Evolutionary conservation across 2,329 filamentous ascomycete genomes (phyloP).

Genomic region (Ceratocystis ficicola): DNA sequence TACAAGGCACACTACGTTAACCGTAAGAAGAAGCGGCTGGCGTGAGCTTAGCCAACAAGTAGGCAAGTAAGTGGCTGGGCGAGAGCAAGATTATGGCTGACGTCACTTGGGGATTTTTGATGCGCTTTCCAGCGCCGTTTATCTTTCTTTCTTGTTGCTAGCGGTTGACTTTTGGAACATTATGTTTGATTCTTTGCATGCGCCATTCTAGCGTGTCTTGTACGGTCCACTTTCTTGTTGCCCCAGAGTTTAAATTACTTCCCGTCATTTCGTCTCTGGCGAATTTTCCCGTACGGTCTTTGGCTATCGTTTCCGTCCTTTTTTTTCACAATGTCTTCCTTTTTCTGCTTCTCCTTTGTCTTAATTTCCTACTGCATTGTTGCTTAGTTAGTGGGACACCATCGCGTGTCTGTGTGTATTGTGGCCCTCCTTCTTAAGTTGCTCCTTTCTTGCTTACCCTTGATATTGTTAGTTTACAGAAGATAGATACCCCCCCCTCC

Average conservation of each 20-base stretch:
- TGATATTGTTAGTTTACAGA: conserved; percentile 12
- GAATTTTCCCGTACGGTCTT: neutral
- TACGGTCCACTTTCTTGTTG: conserved; percentile 13
- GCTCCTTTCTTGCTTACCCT: conserved; percentile 8
- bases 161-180: neutral
- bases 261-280: neutral
- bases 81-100: neutral
- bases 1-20: conserved; percentile 45
- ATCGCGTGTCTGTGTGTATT: neutral
- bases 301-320: neutral
- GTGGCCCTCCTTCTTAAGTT: conserved; percentile 3
- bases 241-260: neutral
- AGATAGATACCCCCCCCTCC: conserved; percentile 4
- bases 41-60: neutral
- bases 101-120: neutral
- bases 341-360: neutral
- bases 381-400: conserved; percentile 6
- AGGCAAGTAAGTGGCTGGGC: neutral
- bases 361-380: neutral
- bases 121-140: neutral
- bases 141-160: neutral
- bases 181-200: conserved; percentile 1
- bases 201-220: neutral
- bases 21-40: conserved; percentile 20
- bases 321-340: neutral